Evolutionary conservation across 164 flowering plant species (phyloP).

Genomic region (Pachysandra terminalis): DNA sequence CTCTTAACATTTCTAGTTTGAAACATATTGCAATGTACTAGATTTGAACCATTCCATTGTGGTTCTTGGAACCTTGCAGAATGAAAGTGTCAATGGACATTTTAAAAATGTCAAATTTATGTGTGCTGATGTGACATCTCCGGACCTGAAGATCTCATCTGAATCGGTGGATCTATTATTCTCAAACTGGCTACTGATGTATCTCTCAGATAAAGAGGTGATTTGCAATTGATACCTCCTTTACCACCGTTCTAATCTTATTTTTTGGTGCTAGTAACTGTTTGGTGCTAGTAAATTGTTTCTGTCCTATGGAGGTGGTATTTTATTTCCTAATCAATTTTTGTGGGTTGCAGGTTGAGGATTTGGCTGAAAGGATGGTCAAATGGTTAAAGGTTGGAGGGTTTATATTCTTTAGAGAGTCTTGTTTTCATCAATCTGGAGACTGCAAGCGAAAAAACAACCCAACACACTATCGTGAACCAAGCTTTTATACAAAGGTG

Average conservation of each 20-base stretch:
- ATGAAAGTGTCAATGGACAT: slow-evolving; percentile 76
- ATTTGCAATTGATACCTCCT: neutral
- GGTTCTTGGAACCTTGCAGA: slow-evolving; percentile 47
- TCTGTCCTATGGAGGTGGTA: neutral
- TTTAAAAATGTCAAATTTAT: slow-evolving; percentile 71
- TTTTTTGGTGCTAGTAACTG: too few relatives aligned
- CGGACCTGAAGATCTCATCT: slow-evolving; percentile 52
- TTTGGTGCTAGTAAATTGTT: neutral
- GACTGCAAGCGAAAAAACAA: slow-evolving; percentile 71
- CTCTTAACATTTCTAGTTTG: slow-evolving; percentile 1
- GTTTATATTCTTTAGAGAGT: slow-evolving; percentile 85
- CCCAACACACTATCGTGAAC: slow-evolving; percentile 93
- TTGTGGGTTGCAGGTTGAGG: slow-evolving; percentile 54
- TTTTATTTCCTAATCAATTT: slow-evolving; percentile 3
- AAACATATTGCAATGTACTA: too few relatives aligned
- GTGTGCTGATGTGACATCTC: slow-evolving; percentile 93
- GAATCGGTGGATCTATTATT: slow-evolving; percentile 82
- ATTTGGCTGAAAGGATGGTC: slow-evolving; percentile 64
- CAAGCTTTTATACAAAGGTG: slow-evolving; percentile 93
- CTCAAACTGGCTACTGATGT: slow-evolving; percentile 94
- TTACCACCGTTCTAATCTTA: too few relatives aligned
- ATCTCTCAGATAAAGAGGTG: slow-evolving; percentile 92
- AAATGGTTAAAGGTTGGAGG: slow-evolving; percentile 96
- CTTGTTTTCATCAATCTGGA: slow-evolving; percentile 94
- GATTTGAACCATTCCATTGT: too few relatives aligned